Evolutionary conservation across 306 rosid genomes (phyloP), one percentile per base, ranked within the genome.

Genomic region (Fragaria iinumae): DNA sequence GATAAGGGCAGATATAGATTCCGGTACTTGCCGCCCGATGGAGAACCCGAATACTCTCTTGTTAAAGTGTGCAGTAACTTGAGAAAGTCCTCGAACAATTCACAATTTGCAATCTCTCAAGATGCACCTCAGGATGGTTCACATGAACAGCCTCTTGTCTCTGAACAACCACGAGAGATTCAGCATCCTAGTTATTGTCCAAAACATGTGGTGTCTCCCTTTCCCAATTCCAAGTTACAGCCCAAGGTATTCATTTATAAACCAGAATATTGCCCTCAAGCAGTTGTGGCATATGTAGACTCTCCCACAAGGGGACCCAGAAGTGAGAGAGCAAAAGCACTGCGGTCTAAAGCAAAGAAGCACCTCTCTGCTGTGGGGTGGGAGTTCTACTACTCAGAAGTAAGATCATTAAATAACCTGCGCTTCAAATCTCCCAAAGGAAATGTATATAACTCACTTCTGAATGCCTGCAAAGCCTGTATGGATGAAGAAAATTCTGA

Each of bases 351-450:
- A 59, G 77, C 77, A 59, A 74, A 59, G 69, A 59, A 27, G 45
- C 77, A 74, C 57, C 77, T 74, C 20, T 74, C 77, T 25, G 77
- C 77, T 27, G 69, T 74, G 12, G 77, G 77, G 57, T 74, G 69
- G 77, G 69, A 59, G 29, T 74, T 74, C 57, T 5, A 2, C 44
- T 44, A 59, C 69, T 18, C 27, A 27, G 69, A 29, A 32, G 8
- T 64, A 14, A 64, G n/a, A 64, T 32, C 69, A 64, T 64, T 41
- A 32, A 59, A 74, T 41, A 41, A 1, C 45, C 47, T 80, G 63
- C 14, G 29, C 76, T 93, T 83, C 85, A 79, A 8, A 44, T 86
- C 92, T 47, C 90, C 97, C 57, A 62, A 45, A 68, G 75, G 84
- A 47, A 38, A 1, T 64, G 59, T 18, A 34, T 82, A 78, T 67